Conservation (phyloP, 139 green algal species). For the Zygnema circumcarinatum region DNA sequence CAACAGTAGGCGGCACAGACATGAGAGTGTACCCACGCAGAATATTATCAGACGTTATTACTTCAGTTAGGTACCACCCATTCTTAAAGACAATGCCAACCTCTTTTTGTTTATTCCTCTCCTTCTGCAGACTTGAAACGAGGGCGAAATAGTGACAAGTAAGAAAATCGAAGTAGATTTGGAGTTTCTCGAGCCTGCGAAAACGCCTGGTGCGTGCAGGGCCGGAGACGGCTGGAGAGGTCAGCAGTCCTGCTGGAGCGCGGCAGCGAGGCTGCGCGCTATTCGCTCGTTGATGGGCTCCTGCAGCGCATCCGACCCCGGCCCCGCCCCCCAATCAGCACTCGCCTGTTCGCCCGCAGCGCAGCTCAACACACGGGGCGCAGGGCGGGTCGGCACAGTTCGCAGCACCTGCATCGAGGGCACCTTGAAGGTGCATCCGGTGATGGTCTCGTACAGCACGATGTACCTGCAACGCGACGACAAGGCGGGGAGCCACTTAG, state of each 20-base stretch:
- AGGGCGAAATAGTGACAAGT: neutral
- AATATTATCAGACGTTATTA: too few relatives aligned
- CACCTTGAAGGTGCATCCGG: constrained; percentile 79
- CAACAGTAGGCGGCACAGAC: too few relatives aligned
- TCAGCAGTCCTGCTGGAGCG: neutral
- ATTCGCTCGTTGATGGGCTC: neutral
- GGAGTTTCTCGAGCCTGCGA: neutral
- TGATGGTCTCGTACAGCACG: constrained; percentile 94
- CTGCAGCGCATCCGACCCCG: neutral
- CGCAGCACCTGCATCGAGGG: constrained; percentile 16
- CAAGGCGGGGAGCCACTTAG: neutral
- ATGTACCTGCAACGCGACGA: constrained; percentile 80
- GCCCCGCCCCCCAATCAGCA: too few relatives aligned
- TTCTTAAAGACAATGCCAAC: too few relatives aligned
- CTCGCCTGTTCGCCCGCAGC: too few relatives aligned
- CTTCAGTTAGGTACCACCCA: too few relatives aligned
- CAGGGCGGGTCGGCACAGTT: neutral
- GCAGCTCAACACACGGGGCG: too few relatives aligned
- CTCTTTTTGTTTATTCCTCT: constrained; percentile 17
- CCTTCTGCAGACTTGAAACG: neutral
- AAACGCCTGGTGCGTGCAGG: neutral
- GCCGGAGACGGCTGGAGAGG: neutral
- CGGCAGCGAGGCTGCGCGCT: neutral
- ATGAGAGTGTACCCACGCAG: too few relatives aligned
- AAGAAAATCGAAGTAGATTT: neutral